Conservation (phyloP, 805 yeast genomes). For the Debaryomyces hansenii region DNA sequence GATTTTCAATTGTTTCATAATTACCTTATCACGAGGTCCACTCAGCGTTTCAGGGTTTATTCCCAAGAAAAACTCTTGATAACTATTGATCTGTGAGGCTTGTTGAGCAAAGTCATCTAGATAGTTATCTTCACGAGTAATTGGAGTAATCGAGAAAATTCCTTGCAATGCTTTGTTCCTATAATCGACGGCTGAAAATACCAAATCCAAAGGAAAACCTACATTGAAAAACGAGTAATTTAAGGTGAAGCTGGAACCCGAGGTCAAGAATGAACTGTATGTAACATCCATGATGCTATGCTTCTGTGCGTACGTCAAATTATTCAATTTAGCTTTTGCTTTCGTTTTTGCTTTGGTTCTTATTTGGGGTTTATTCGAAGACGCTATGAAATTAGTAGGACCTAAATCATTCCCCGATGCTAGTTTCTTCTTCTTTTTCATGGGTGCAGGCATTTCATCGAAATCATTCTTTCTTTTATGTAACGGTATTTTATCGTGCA, state of each 20-base stretch:
- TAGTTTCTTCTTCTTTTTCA: background rate
- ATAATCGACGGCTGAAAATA: constrained; percentile 22
- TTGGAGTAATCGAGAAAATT: constrained; percentile 10
- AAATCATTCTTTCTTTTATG: background rate
- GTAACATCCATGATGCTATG: constrained; percentile 18
- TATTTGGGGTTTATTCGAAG: background rate
- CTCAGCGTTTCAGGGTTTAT: background rate
- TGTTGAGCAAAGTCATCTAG: background rate
- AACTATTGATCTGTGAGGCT: background rate
- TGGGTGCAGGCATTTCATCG: background rate
- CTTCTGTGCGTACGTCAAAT: constrained; percentile 9
- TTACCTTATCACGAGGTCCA: constrained; percentile 4
- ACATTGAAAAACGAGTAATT: background rate
- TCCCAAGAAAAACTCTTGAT: constrained; percentile 1
- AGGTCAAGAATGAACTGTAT: constrained; percentile 19
- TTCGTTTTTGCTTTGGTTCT: background rate
- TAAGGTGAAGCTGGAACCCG: constrained; percentile 22
- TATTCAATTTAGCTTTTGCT: background rate
- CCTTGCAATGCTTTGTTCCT: constrained; percentile 17
- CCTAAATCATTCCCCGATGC: no score
- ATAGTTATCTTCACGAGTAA: background rate
- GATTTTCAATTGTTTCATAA: constrained; percentile 13
- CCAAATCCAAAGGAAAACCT: constrained; percentile 10
- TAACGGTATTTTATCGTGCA: background rate
- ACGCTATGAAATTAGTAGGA: no score